phyloP scores from a whole-genome alignment of 1,284 basidiomycete species.

The Neonothopanus nambi region DNA sequence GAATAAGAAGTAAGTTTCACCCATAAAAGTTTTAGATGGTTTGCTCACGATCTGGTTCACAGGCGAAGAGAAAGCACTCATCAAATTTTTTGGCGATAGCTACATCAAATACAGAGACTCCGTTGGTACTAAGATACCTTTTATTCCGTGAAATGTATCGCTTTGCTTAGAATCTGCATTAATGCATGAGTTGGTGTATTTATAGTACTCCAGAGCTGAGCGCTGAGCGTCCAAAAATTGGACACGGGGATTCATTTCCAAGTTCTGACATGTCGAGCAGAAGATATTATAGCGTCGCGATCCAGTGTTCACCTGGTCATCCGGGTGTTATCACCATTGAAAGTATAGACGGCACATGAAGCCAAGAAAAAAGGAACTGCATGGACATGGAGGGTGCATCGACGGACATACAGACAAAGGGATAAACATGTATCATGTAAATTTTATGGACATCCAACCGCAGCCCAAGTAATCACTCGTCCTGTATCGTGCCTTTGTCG shows the following conservation, averaged over 20 bases:
- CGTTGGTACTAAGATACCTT: slow-evolving; percentile 40
- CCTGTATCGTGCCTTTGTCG: slow-evolving; percentile 70
- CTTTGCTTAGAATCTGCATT: too few species aligned
- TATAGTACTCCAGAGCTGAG: too few species aligned
- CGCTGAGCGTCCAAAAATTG: too few species aligned
- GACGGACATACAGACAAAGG: slow-evolving; percentile 13
- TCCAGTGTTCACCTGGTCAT: too few species aligned
- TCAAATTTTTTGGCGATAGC: slow-evolving; percentile 40
- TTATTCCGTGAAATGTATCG: slow-evolving; percentile 32
- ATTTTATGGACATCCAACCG: slow-evolving; percentile 23
- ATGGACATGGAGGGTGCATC: slow-evolving; percentile 4
- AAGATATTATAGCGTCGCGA: too few species aligned
- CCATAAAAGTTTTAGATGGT: not conserved
- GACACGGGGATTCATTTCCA: too few species aligned
- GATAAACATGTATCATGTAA: slow-evolving; percentile 26
- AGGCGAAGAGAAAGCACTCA: slow-evolving; percentile 29
- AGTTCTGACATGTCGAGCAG: too few species aligned
- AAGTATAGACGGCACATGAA: not conserved
- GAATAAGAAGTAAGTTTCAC: slow-evolving; percentile 72
- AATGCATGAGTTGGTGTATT: too few species aligned
- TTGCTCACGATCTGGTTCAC: slow-evolving; percentile 9
- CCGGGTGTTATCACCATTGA: too few species aligned
- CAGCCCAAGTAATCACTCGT: slow-evolving; percentile 33
- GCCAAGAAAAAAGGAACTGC: not conserved
- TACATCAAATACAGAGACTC: slow-evolving; percentile 32